These are phyloP conservation scores for Pythium dissotocum DNA, from an alignment of 352 stramenopile species.

Conservation along the genomic window DNA sequence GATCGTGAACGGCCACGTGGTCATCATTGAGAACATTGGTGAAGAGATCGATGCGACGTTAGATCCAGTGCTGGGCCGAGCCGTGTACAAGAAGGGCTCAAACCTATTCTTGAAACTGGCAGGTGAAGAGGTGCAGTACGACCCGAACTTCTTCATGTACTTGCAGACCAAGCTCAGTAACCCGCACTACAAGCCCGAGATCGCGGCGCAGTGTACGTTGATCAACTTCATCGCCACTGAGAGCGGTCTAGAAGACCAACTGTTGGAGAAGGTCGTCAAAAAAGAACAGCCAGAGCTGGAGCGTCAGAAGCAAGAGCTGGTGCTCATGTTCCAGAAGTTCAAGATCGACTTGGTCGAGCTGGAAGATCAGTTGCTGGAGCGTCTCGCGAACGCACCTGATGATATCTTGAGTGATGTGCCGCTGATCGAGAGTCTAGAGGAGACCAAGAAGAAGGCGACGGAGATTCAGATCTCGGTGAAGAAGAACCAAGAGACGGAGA, in stretches of 20 bases:
- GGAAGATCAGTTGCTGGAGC: constrained; percentile 88
- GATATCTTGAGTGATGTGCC: constrained; percentile 91
- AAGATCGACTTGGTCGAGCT: constrained; percentile 91
- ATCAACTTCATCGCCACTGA: constrained; percentile 95
- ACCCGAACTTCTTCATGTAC: constrained; percentile 94
- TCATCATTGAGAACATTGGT: constrained; percentile 98
- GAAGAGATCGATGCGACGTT: constrained; percentile 97
- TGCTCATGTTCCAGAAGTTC: constrained; percentile 91
- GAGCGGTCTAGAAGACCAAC: constrained; percentile 87
- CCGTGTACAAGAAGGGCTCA: constrained; percentile 96
- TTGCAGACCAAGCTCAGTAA: constrained; percentile 93
- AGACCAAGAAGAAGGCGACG: constrained; percentile 88
- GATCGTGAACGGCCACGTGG: constrained; percentile 94
- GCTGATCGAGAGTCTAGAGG: constrained; percentile 91
- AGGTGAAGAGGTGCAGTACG: constrained; percentile 97
- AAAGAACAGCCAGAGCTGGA: constrained; percentile 89
- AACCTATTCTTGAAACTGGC: constrained; percentile 94
- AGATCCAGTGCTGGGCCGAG: constrained; percentile 94
- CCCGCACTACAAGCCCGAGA: constrained; percentile 90
- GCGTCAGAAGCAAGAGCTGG: constrained; percentile 84
- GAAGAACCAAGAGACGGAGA: constrained; percentile 86
- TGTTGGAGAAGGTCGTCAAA: constrained; percentile 88
- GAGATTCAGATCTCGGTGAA: constrained; percentile 84
- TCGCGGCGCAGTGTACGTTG: constrained; percentile 91
- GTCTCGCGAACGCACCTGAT: constrained; percentile 88